A percentile compares a stretch with the other conserved stretches of the same genome.
Conservation (phyloP, 2,329 filamentous ascomycete genomes). For the Dactylellina cionopaga region DNA sequence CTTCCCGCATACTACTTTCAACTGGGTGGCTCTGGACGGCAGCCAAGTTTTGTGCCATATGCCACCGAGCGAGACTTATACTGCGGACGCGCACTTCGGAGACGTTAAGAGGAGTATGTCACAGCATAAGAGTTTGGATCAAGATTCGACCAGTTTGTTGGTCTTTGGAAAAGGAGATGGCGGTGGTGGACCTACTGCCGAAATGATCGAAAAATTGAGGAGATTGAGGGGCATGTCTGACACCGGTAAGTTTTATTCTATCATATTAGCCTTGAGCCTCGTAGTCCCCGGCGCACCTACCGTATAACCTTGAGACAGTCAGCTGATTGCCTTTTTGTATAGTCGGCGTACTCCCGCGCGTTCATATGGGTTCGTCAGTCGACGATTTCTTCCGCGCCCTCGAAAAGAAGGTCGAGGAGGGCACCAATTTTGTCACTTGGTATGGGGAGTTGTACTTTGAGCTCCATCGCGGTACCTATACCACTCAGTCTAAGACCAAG, state of each 20-base stretch:
- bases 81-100: constrained; percentile 90
- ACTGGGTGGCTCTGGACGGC: constrained; percentile 95
- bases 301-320: too few species aligned
- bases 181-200: constrained; percentile 91
- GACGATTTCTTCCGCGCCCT: constrained; percentile 93
- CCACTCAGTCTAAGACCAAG: constrained; percentile 97
- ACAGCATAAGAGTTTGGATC: constrained; percentile 94
- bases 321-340: too few species aligned
- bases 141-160: constrained; percentile 87
- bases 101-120: constrained; percentile 89
- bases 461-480: constrained; percentile 95
- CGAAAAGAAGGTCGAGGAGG: constrained; percentile 74
- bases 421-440: constrained; percentile 85
- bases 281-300: too few species aligned
- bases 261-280: too few species aligned
- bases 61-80: constrained; percentile 91
- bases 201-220: constrained; percentile 92
- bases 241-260: constrained; percentile 62
- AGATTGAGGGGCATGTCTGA: constrained; percentile 92
- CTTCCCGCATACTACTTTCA: constrained; percentile 98
- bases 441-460: constrained; percentile 99
- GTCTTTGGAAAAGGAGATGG: constrained; percentile 98
- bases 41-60: constrained; percentile 98
- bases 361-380: constrained; percentile 88
- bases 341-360: constrained; percentile 80